phyloP scores from a whole-genome alignment of 345 rosid species.

The Microthlaspi erraticum region DNA sequence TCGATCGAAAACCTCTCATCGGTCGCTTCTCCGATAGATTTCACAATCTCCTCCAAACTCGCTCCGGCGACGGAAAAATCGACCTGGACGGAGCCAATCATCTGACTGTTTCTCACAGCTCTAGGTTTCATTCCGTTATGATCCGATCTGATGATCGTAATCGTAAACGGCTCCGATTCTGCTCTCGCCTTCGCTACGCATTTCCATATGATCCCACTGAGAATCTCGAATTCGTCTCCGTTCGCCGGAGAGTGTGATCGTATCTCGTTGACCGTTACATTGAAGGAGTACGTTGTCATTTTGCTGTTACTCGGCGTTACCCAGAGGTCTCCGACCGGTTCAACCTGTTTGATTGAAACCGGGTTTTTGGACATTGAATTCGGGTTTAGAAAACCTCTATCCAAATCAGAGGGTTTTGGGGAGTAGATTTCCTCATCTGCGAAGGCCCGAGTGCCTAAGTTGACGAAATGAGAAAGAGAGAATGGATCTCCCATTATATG shows the following conservation, averaged over 20 bases:
- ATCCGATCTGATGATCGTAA: slow-evolving; percentile 50
- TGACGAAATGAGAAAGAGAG: slow-evolving; percentile 49
- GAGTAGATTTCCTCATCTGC: slow-evolving; percentile 16
- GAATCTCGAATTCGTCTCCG: slow-evolving; percentile 50
- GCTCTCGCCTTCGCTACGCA: slow-evolving; percentile 53
- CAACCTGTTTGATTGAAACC: slow-evolving; percentile 57
- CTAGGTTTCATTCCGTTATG: slow-evolving; percentile 20
- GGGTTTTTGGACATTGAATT: slow-evolving; percentile 30
- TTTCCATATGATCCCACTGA: slow-evolving; percentile 67
- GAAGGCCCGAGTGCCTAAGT: slow-evolving; percentile 44
- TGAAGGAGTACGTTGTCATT: slow-evolving; percentile 60
- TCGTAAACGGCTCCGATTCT: slow-evolving; percentile 40
- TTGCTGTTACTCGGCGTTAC: slow-evolving; percentile 45
- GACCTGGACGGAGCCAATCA: slow-evolving; percentile 49
- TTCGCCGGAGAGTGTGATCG: slow-evolving; percentile 30
- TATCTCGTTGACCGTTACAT: slow-evolving; percentile 43
- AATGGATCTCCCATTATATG: slow-evolving; percentile 66
- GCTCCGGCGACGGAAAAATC: slow-evolving; percentile 44
- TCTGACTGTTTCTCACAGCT: slow-evolving; percentile 47
- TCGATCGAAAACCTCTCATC: slow-evolving; percentile 55
- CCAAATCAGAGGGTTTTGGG: slow-evolving; percentile 1
- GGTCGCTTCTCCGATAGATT: slow-evolving; percentile 25
- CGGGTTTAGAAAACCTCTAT: slow-evolving; percentile 9
- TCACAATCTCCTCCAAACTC: slow-evolving; percentile 41
- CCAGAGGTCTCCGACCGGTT: slow-evolving; percentile 77